Evolutionary conservation across 768 basidiomycete genomes (phyloP).

Genomic region (Kockovaella imperatae): DNA sequence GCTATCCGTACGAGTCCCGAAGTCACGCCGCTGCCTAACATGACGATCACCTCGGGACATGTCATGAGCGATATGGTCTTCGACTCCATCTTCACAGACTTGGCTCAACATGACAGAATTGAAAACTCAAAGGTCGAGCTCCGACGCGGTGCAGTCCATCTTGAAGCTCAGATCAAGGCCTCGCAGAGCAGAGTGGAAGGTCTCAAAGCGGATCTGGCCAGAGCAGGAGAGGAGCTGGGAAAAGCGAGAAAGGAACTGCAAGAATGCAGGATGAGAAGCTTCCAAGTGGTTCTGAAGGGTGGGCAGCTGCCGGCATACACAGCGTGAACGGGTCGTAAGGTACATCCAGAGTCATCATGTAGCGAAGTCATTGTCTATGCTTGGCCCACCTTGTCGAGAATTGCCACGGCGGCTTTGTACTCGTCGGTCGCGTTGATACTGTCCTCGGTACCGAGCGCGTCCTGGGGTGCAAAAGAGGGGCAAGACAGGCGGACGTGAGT

Average conservation of each 20-base stretch:
- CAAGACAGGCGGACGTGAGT: too few relatives aligned
- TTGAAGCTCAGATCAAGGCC: too few relatives aligned
- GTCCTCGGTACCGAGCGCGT: neutral
- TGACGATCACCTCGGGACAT: neutral
- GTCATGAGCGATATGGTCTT: neutral
- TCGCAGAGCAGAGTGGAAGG: too few relatives aligned
- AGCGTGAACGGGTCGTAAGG: too few relatives aligned
- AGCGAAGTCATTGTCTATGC: too few relatives aligned
- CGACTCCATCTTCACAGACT: neutral
- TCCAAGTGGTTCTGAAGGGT: neutral
- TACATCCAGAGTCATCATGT: too few relatives aligned
- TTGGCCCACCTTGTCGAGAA: neutral
- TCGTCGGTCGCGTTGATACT: conserved; percentile 1
- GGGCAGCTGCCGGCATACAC: conserved; percentile 1
- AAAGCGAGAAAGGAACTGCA: neutral
- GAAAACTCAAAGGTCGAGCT: neutral
- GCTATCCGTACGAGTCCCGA: neutral
- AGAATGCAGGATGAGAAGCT: neutral
- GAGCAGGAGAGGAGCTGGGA: neutral
- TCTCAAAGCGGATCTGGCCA: too few relatives aligned
- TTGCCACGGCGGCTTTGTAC: conserved; percentile 1
- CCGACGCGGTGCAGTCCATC: too few relatives aligned
- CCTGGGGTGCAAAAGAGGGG: too few relatives aligned
- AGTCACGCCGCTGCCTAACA: neutral
- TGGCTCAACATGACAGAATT: neutral